phyloP scores from a whole-genome alignment of 2,329 filamentous ascomycete genomes.

The Ampelomyces quisqualis region DNA sequence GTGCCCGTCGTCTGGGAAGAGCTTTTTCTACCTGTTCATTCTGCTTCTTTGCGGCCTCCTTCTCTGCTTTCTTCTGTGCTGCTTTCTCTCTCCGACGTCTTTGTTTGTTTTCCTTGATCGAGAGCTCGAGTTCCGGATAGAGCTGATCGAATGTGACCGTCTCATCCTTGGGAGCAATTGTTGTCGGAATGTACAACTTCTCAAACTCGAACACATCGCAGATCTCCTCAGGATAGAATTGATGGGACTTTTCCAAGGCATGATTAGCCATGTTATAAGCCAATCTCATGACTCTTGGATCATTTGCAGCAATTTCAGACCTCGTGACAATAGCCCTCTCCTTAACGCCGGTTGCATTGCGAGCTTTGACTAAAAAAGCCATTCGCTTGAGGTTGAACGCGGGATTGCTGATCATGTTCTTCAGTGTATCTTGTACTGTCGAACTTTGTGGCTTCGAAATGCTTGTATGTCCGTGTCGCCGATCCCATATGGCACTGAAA shows the following conservation, averaged over 20 bases:
- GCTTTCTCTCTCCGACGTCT: conserved; percentile 15
- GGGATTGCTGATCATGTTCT: conserved; percentile 49
- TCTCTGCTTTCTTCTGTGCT: conserved; percentile 19
- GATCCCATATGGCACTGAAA: conserved; percentile 56
- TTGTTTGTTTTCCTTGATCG: conserved; percentile 21
- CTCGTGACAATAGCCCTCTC: conserved; percentile 54
- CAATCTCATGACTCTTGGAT: conserved; percentile 51
- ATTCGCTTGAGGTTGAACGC: conserved; percentile 54
- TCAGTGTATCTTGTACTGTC: conserved; percentile 55
- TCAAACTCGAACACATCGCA: conserved; percentile 26
- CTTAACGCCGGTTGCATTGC: conserved; percentile 37
- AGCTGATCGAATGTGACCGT: conserved; percentile 27
- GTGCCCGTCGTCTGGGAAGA: conserved; percentile 9
- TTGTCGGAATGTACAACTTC: conserved; percentile 18
- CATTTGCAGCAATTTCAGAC: conserved; percentile 48
- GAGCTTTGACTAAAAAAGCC: conserved; percentile 28
- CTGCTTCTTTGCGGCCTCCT: conserved; percentile 20
- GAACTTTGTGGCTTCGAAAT: conserved; percentile 53
- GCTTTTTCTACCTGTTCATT: conserved; percentile 22
- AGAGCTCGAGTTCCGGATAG: conserved; percentile 22
- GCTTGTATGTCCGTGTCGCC: conserved; percentile 38
- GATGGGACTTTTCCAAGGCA: conserved; percentile 30
- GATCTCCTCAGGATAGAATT: conserved; percentile 38
- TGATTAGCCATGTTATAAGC: conserved; percentile 54
- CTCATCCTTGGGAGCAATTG: conserved; percentile 30